Evolutionary conservation across 306 rosid species (phyloP).

Genomic region (Dalbergia cochinchinensis): DNA sequence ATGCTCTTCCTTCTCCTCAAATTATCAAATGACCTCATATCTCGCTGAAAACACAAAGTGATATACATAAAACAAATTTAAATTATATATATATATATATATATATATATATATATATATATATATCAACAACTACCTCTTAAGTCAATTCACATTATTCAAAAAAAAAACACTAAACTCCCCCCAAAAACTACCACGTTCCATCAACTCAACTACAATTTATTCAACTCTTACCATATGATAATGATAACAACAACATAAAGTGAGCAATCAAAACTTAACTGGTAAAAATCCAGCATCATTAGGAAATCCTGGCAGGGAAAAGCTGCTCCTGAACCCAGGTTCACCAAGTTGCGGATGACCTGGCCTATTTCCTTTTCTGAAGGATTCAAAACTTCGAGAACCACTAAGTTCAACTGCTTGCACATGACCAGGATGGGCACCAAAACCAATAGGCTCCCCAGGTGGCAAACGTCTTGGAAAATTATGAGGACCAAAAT

Average conservation of each 20-base stretch:
- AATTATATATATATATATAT: not conserved
- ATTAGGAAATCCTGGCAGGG: conserved; percentile 74
- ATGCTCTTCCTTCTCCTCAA: conserved; percentile 81
- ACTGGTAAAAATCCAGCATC: conserved; percentile 77
- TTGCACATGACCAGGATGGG: conserved; percentile 69
- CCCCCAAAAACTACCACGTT: conserved; percentile 27
- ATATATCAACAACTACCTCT: conserved; percentile 14
- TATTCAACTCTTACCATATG: conserved; percentile 2
- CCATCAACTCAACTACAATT: conserved; percentile 28
- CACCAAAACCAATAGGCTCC: conserved; percentile 77
- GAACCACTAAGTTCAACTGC: conserved; percentile 68
- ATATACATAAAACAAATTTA: conserved; percentile 13
- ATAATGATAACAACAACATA: conserved; percentile 32
- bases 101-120: too few species aligned
- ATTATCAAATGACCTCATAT: conserved; percentile 71
- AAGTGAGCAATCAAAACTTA: conserved; percentile 54
- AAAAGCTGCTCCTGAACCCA: conserved; percentile 94
- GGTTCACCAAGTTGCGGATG: conserved; percentile 93
- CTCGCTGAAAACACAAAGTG: conserved; percentile 65
- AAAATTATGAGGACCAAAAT: conserved; percentile 72
- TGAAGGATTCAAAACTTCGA: conserved; percentile 73
- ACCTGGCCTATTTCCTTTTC: conserved; percentile 65
- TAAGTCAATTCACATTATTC: conserved; percentile 15
- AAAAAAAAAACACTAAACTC: conserved; percentile 6
- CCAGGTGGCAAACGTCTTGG: conserved; percentile 67